Base-by-base conservation (phyloP, 2,329 filamentous ascomycete genomes). In the Helotiales sp. region DNA sequence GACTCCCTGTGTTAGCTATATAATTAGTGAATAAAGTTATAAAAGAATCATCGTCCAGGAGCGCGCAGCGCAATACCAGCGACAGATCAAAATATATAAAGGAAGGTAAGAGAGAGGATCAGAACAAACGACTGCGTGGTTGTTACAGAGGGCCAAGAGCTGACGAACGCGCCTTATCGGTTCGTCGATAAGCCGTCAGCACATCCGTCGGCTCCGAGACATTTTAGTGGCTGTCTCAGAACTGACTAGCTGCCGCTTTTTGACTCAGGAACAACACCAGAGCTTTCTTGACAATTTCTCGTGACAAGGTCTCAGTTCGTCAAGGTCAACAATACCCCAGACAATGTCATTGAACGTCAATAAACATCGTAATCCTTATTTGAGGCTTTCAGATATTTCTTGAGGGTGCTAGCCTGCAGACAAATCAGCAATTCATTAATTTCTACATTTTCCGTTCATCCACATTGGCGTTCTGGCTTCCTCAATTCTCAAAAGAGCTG, bases 321-420 rank as follows among this genome's bases (percentile, higher is more conserved):
- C 24, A 38, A 31, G 9, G 22, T 27, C 4, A 31, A 42, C 33
- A 15, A 42, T 27, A n/a, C 15, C 38, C 31, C 36, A 46, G 24
- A 58, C 62, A 42, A 66, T 62, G 60, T 54, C 40, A 25, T 50
- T 52, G 44, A 49, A 33, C 12, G 38, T 8, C 36, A n/a, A n/a
- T n/a, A 29, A 22, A 19, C 22, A 22, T 15, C 9, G 9, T 25
- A 25, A 36, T 44, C 48, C 60, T 31, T 2, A 38, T 52, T n/a
- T 29, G 15, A 24, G 48, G 57, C 50, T 27, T 27, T 42, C 56
- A 55, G 57, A 67, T 64, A 56, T 17, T 29, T 57, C 31, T 51
- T 64, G 64, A 63, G 60, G 62, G 64, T 55, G 56, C 62, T 67
- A 60, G 61, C 61, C 65, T 67, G 64, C 61, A 66, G 63, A 67